Conservation (phyloP, 192 early-diverging fungal genomes). For the Paraglomus brasilianum region DNA sequence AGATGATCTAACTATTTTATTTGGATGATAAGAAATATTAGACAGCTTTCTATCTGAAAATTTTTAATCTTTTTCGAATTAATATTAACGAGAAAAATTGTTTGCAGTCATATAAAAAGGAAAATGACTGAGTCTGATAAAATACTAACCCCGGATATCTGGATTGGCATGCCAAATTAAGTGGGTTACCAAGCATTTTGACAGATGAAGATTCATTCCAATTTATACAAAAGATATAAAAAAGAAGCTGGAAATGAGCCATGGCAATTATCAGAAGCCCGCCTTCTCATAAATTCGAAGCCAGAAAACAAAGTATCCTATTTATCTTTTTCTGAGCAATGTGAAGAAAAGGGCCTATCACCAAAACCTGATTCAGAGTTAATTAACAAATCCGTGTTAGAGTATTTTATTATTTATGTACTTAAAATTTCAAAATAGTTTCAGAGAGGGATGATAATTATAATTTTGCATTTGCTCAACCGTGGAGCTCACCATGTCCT, state of each 20-base stretch:
- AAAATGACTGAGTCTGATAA: conserved; percentile 9
- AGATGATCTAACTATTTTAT: too few relatives aligned
- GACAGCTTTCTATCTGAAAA: conserved; percentile 1
- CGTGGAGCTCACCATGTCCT: too few relatives aligned
- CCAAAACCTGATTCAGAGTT: too few relatives aligned
- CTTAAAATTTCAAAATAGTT: neutral
- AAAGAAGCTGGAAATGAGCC: conserved; percentile 13
- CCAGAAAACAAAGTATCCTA: too few relatives aligned
- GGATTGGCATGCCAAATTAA: conserved; percentile 4
- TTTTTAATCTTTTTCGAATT: conserved; percentile 2
- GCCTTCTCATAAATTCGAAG: neutral
- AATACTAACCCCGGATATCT: conserved; percentile 7
- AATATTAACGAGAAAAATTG: conserved; percentile 3
- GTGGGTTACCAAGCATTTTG: neutral
- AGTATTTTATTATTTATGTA: conserved; percentile 16
- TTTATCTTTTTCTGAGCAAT: too few relatives aligned
- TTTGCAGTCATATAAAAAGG: conserved; percentile 10
- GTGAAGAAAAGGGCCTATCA: too few relatives aligned
- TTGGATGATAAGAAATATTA: too few relatives aligned
- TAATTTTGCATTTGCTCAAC: conserved; percentile 7
- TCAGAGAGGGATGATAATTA: conserved; percentile 6
- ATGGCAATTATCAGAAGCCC: neutral
- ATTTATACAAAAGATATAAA: conserved; percentile 24
- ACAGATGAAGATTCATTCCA: conserved; percentile 17
- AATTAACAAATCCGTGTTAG: conserved; percentile 16